Conservation (phyloP, 352 stramenopile genomes). For the Phytophthora capsici region DNA sequence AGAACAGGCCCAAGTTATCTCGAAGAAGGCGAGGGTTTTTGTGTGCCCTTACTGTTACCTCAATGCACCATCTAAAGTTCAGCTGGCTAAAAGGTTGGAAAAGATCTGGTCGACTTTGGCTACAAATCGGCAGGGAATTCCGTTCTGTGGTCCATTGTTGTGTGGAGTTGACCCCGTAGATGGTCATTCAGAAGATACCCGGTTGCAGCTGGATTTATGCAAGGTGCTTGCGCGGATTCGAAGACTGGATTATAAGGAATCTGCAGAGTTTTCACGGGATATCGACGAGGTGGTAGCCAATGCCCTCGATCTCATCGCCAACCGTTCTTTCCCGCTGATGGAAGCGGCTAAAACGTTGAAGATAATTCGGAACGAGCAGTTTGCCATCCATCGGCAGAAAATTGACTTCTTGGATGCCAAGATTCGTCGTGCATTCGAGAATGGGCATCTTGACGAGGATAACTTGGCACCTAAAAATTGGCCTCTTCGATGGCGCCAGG, state of each 20-base stretch:
- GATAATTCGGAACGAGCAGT: constrained; percentile 81
- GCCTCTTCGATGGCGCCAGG: constrained; percentile 78
- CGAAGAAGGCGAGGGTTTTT: constrained; percentile 72
- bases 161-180: constrained; percentile 56
- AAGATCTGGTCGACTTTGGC: constrained; percentile 86
- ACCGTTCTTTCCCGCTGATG: constrained; percentile 64
- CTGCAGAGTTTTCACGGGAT: constrained; percentile 63
- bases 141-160: constrained; percentile 80
- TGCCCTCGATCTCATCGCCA: constrained; percentile 64
- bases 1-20: constrained; percentile 65
- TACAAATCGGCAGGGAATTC: constrained; percentile 85
- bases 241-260: constrained; percentile 73
- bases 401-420: constrained; percentile 70
- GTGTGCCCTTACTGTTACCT: constrained; percentile 73
- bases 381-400: constrained; percentile 71
- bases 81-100: constrained; percentile 79
- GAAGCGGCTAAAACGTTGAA: constrained; percentile 75
- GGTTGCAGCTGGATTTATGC: constrained; percentile 64
- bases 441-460: constrained; percentile 19
- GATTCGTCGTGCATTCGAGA: constrained; percentile 49
- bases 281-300: constrained; percentile 70
- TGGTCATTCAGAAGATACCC: constrained; percentile 23
- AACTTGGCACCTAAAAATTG: constrained; percentile 43
- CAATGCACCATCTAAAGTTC: constrained; percentile 64
- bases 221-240: constrained; percentile 78